A percentile compares a stretch with the other conserved stretches of the same genome.
Evolutionary conservation across 1,139 yeast species (phyloP).

Genomic region (Kodamaea alishanica): DNA sequence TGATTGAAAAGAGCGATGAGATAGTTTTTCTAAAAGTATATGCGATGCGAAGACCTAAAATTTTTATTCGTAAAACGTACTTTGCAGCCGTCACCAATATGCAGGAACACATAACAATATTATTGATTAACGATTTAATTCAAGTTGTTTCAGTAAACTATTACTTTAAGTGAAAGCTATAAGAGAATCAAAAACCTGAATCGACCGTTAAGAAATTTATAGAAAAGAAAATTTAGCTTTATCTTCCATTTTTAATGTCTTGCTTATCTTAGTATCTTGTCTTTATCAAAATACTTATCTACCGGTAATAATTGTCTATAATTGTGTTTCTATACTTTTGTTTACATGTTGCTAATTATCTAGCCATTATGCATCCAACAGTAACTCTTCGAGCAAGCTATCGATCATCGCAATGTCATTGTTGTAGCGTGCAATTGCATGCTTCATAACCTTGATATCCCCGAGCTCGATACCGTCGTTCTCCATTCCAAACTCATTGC

Average conservation of each 20-base stretch:
- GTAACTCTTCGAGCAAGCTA: conserved; percentile 35
- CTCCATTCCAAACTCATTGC: conserved; percentile 12
- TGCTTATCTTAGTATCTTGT: too few relatives aligned
- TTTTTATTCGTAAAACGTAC: neutral
- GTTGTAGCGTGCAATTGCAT: conserved; percentile 24
- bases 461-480: conserved; percentile 11
- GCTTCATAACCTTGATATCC: conserved; percentile 32
- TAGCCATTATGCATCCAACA: conserved; percentile 38
- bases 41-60: conserved; percentile 4
- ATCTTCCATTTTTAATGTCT: too few relatives aligned
- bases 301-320: too few relatives aligned
- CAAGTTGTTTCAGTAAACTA: too few relatives aligned
- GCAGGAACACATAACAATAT: too few relatives aligned
- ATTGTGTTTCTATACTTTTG: too few relatives aligned
- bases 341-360: neutral
- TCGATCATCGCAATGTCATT: conserved; percentile 43
- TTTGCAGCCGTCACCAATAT: too few relatives aligned
- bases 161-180: too few relatives aligned
- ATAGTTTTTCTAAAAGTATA: conserved; percentile 7
- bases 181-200: too few relatives aligned
- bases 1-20: neutral
- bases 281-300: too few relatives aligned
- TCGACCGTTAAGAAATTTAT: too few relatives aligned
- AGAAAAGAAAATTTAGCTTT: neutral
- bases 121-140: too few relatives aligned